Base-by-base conservation (phyloP, 2,329 filamentous ascomycete species). In the Fusarium compactum region DNA sequence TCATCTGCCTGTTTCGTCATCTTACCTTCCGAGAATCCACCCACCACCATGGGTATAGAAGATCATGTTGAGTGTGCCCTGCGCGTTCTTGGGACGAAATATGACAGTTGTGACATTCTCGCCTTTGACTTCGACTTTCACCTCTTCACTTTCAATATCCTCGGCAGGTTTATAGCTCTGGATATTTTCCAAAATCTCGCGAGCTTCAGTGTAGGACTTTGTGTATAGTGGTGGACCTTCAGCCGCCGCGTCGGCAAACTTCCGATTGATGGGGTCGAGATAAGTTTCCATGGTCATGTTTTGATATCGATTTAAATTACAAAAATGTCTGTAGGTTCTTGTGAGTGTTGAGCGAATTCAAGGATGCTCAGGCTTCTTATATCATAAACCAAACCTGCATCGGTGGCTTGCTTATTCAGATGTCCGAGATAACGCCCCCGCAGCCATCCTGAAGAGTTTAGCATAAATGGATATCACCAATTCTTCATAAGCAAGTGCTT, bases 11-110 rank as follows among this genome's bases (percentile, higher is more conserved):
- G 2, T 24, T 6, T 14, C 1, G 10, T 5, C 1, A 16, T 6
- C 53, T 24, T 2, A 65, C 66, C 66, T 69, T 55, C 66, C 66
- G 0, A 69, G 47, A 24, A 69, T 69, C 65, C 66, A 69, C 34
- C 66, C 66, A 2, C 66, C 66, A 4, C 66, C 66, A 2, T 69
- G 65, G 0, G 65, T 69, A 2, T 69, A 69, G 9, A 69, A 69
- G n/a, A 69, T 69, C 65, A 69, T 46, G 16, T 60, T 68, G 7
- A 69, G 12, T 2, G 44, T 50, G 1, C 65, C 65, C 14, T 62
- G n/a, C 0, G 65, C 55, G 3, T n/a, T 7, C 1, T 38, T 56
- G 2, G 65, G 65, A 0, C 65, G 65, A 3, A 69, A 69, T 3
- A 69, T 57, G 4, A 69, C 55, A 0, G 55, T 27, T 0, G 55